Evolutionary conservation across 257 asterid species (phyloP).

Genomic region (Ajuga chamaepitys): DNA sequence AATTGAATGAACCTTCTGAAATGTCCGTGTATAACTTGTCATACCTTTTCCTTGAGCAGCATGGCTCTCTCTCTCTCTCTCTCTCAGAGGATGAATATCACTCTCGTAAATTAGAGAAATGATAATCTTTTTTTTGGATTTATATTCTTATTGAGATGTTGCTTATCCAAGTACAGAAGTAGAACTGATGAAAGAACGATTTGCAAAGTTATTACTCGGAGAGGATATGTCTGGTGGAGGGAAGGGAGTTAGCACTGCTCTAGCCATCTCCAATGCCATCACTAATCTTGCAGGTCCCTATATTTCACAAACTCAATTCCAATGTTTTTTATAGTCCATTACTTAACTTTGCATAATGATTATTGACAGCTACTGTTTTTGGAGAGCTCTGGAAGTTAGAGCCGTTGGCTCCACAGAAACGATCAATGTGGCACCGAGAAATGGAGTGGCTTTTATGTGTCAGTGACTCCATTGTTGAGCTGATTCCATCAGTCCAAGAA

Average conservation of each 20-base stretch:
- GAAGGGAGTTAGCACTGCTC: constrained; percentile 82
- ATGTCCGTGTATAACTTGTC: too few species aligned
- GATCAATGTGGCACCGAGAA: constrained; percentile 68
- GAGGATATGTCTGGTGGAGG: constrained; percentile 99
- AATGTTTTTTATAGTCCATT: not conserved
- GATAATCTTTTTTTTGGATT: not conserved
- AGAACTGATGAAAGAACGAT: constrained; percentile 75
- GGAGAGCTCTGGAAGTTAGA: constrained; percentile 93
- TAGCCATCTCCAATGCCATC: constrained; percentile 89
- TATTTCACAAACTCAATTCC: not conserved
- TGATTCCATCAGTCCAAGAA: constrained; percentile 77
- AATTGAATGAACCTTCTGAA: not conserved
- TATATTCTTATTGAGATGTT: not conserved
- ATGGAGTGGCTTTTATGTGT: constrained; percentile 95
- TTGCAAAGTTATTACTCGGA: constrained; percentile 77
- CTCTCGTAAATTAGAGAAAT: too few species aligned
- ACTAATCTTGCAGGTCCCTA: constrained; percentile 79
- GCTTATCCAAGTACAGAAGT: constrained; percentile 37
- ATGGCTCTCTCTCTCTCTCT: not conserved
- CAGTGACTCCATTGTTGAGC: constrained; percentile 83
- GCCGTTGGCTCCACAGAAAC: constrained; percentile 53
- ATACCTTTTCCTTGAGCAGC: not conserved
- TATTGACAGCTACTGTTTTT: constrained; percentile 58
- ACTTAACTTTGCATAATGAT: not conserved
- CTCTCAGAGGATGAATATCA: too few species aligned